These are phyloP conservation scores for Glutinoglossum americanum DNA, from an alignment of 495 filamentous ascomycete genomes.

Conservation along the genomic window DNA sequence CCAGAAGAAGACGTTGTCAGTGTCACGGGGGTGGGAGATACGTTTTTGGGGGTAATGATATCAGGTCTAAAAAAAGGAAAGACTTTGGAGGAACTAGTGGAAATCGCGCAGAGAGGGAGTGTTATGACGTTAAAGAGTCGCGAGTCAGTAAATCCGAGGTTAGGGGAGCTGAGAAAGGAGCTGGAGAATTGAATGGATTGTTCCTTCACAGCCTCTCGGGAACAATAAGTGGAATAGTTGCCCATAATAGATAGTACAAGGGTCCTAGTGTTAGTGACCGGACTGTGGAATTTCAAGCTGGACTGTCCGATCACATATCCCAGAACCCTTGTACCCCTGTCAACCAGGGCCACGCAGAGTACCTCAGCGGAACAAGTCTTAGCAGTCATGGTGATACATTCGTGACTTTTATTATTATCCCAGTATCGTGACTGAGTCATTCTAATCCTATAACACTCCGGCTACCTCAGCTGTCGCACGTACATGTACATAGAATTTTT, in stretches of 20 bases:
- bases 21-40: slow-evolving; percentile 91
- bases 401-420: neutral
- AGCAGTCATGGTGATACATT: neutral
- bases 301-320: too few relatives aligned
- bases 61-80: slow-evolving; percentile 31
- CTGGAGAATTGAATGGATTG: neutral
- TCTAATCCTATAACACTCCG: neutral
- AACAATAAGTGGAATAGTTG: neutral
- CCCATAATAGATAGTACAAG: neutral
- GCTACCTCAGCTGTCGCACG: neutral
- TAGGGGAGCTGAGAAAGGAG: slow-evolving; percentile 2
- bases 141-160: slow-evolving; percentile 1
- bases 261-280: too few relatives aligned
- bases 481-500: neutral
- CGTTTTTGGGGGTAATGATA: slow-evolving; percentile 62
- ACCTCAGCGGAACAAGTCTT: neutral
- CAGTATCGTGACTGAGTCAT: neutral
- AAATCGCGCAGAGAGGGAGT: neutral
- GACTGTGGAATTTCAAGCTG: too few relatives aligned
- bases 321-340: too few relatives aligned
- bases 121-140: slow-evolving; percentile 4
- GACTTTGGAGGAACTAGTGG: neutral
- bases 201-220: neutral
- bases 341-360: neutral
- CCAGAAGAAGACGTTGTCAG: slow-evolving; percentile 42